Evolutionary conservation across 257 asterid genomes (phyloP).

Genomic region (Capsicum pubescens): DNA sequence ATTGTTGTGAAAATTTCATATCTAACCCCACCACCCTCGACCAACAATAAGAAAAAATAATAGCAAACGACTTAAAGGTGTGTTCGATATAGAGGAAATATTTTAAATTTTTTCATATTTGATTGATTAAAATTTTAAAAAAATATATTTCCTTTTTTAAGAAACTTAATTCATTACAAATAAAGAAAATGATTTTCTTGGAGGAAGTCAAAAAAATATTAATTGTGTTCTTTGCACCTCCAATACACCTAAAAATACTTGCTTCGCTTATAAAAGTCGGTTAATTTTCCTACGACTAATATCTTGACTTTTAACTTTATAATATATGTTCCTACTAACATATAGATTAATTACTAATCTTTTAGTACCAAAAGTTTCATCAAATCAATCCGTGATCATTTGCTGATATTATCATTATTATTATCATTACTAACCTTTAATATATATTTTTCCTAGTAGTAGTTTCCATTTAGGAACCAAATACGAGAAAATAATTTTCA

Average conservation of each 20-base stretch:
- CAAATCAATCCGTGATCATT: neutral
- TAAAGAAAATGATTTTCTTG: neutral
- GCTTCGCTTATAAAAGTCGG: neutral
- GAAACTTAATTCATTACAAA: neutral
- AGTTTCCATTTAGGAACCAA: neutral
- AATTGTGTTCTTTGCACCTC: neutral
- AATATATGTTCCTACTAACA: neutral
- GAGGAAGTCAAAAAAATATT: rapidly evolving
- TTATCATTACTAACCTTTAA: neutral
- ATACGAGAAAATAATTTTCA: neutral
- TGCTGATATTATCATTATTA: neutral
- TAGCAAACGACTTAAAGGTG: neutral
- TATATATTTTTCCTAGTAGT: neutral
- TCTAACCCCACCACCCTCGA: neutral
- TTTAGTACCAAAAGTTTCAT: neutral
- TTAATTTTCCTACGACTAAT: no score
- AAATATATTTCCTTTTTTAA: neutral
- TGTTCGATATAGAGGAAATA: neutral
- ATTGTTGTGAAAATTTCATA: neutral
- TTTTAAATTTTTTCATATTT: neutral
- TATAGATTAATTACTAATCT: neutral
- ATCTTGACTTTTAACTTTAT: neutral
- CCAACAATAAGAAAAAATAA: neutral
- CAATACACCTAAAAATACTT: neutral
- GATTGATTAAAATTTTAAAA: neutral